Evolutionary conservation across 495 filamentous ascomycete species (phyloP).

Genomic region (Glonium stellatum): DNA sequence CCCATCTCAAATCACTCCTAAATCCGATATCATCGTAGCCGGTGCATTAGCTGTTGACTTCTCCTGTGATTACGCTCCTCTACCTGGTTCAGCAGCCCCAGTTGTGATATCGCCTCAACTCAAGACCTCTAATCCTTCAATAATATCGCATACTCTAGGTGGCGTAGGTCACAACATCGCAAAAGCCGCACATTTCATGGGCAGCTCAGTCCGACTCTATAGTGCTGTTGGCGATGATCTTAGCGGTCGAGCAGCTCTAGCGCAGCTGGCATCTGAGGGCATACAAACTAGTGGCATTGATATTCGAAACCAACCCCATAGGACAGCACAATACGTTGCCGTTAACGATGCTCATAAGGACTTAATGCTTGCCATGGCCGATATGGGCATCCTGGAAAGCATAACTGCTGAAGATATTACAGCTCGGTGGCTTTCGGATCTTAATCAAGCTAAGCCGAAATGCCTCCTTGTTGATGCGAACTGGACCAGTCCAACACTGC

Average conservation of each 20-base stretch:
- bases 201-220: conserved; percentile 56
- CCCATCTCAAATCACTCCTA: neutral
- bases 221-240: conserved; percentile 72
- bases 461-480: conserved; percentile 81
- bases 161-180: conserved; percentile 96
- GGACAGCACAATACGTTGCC: conserved; percentile 86
- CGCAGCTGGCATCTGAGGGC: conserved; percentile 52
- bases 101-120: conserved; percentile 45
- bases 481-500: conserved; percentile 58
- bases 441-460: conserved; percentile 40
- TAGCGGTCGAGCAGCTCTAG: conserved; percentile 62
- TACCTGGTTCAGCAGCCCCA: conserved; percentile 26
- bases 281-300: conserved; percentile 59
- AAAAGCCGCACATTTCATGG: conserved; percentile 61
- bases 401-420: conserved; percentile 22
- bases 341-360: conserved; percentile 79
- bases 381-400: conserved; percentile 78
- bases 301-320: conserved; percentile 44
- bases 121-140: conserved; percentile 81
- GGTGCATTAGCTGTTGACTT: conserved; percentile 85
- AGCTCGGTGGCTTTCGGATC: conserved; percentile 20
- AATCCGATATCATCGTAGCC: conserved; percentile 66
- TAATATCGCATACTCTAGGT: conserved; percentile 73
- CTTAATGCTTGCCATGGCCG: conserved; percentile 81
- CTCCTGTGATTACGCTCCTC: conserved; percentile 66